These are phyloP conservation scores for Papiliotrema flavescens DNA, from an alignment of 1,284 basidiomycete genomes.

Conservation along the genomic window DNA sequence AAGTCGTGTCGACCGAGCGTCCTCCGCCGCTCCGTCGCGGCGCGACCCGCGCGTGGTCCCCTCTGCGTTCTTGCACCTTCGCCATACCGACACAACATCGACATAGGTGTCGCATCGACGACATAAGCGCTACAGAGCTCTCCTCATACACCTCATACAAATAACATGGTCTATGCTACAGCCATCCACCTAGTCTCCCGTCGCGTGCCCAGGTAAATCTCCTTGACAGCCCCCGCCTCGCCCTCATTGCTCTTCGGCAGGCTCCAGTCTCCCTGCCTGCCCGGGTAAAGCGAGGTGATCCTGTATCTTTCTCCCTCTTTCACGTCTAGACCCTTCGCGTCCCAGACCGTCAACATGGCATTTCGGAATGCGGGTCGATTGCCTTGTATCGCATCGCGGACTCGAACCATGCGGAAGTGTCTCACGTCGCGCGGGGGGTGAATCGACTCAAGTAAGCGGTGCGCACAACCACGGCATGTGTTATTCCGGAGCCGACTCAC, in stretches of 20 bases:
- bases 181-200: slow-evolving; percentile 59
- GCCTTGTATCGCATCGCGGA: slow-evolving; percentile 63
- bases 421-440: slow-evolving; percentile 77
- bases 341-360: slow-evolving; percentile 81
- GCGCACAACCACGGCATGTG: too few relatives aligned
- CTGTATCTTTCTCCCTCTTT: slow-evolving; percentile 66
- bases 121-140: too few relatives aligned
- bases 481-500: too few relatives aligned
- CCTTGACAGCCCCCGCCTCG: slow-evolving; percentile 32
- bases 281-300: slow-evolving; percentile 61
- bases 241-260: slow-evolving; percentile 36
- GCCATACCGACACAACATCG: too few relatives aligned
- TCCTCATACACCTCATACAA: neutral
- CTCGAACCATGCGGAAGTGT: slow-evolving; percentile 72
- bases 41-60: too few relatives aligned
- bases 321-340: slow-evolving; percentile 61
- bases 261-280: slow-evolving; percentile 61
- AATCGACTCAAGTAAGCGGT: slow-evolving; percentile 51
- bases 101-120: too few relatives aligned
- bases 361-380: slow-evolving; percentile 56
- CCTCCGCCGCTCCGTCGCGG: too few relatives aligned
- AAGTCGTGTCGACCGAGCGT: too few relatives aligned
- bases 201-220: slow-evolving; percentile 64
- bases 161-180: slow-evolving; percentile 6
- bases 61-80: too few relatives aligned